Evolutionary conservation across 345 rosid genomes (phyloP), one percentile per base, ranked within the genome.

Genomic region (Bretschneidera sinensis): DNA sequence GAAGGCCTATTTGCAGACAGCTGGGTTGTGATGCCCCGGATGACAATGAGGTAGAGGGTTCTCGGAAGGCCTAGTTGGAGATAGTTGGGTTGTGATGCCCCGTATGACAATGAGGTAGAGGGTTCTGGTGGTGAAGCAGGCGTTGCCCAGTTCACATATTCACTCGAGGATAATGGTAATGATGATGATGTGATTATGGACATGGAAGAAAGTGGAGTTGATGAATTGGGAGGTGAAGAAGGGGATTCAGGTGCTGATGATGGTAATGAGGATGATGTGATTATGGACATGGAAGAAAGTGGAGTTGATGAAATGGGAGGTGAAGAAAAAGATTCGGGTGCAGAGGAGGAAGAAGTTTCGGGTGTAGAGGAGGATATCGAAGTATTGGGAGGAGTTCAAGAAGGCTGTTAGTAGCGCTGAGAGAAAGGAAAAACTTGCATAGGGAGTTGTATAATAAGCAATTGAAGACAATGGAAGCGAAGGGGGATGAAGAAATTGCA

Each of bases 31-130:
- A 94, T 83, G 97, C 99, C 13, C 96, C 92, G 0, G 97, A 92
- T 21, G 95, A 87, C 0, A 83, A 71, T 16, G 90, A 84, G 58
- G 76, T 77, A 52, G 71, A 52, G 43, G 63, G 24, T 21, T n/a
- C n/a, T n/a, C n/a, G 98, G 97, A 92, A 92, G 71, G 89, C 85
- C 18, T 89, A 85, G 74, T 72, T 89, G 75, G 99, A 94, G 77
- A 81, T 97, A 94, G 76, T 43, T 94, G 74, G 99, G 97, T 10
- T 94, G 96, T 62, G 99, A 94, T 83, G 97, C 99, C 13, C 96
- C 92, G 0, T 96, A 92, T 21, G 95, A 87, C 0, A 83, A 71
- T 16, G 90, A 84, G 58, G 76, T 77, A 52, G 71, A 52, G 43
- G 63, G 24, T 21, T n/a, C n/a, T n/a, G n/a, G n/a, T n/a, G n/a